Base-by-base conservation (phyloP, 139 green algal genomes). In the Mychonastes homosphaera region DNA sequence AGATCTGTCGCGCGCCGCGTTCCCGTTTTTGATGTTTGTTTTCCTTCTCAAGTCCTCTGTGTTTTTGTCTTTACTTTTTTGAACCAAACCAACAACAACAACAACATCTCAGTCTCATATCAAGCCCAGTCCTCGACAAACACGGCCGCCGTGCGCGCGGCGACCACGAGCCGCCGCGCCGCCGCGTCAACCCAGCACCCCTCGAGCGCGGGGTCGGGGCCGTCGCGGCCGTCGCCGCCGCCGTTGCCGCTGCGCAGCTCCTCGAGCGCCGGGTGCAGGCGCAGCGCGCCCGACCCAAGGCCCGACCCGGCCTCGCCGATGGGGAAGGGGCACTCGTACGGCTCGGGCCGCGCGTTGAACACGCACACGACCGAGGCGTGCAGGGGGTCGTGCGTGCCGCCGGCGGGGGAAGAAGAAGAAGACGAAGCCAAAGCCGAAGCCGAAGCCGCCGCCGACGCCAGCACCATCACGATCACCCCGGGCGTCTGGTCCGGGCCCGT, bases 401-500 rank as follows among this genome's bases (percentile, higher is more conserved):
- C 16, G 40, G 44, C 49, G 29, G 35, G 32, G 10, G 52, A 58
- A 13, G 33, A 36, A 3, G 13, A 28, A 46, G 27, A 36, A 39
- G n/a, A 19, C 26, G 52, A 23, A 3, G 36, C 9, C 26, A 7
- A 30, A 6, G 30, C 47, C 3, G 43, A 18, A 12, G 6, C 59
- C 4, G 3, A 21, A 38, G 34, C 47, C 19, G 72, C 66, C 21
- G 60, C 70, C 62, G 75, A 82, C 10, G 38, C 48, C 24, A 91
- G 46, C 56, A 76, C 51, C 72, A 87, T 81, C 12, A 87, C 63
- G 19, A 91, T 71, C 8, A 88, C 62, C 1, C 79, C 83, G 33
- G 78, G 69, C 10, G 74, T 61, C 67, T 85, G 75, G 8, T 63
- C 29, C 1, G 69, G 72, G 3, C 79, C 79, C 8, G 78, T 81